These are phyloP conservation scores for Eucalyptus cloeziana DNA, from an alignment of 345 rosid species.

Conservation along the genomic window DNA sequence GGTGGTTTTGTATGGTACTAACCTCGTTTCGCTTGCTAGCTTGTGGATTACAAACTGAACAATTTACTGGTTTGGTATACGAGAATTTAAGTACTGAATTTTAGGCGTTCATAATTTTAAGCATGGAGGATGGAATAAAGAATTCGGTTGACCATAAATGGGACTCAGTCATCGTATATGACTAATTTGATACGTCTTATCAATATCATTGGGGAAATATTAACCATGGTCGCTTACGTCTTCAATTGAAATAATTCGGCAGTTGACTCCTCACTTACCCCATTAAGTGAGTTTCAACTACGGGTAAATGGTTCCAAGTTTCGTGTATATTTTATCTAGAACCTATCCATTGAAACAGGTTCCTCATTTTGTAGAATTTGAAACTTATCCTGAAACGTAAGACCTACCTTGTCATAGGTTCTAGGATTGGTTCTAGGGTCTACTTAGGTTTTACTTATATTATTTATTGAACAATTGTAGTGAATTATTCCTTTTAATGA, in stretches of 20 bases:
- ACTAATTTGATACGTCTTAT: not conserved
- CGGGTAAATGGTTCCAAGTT: fast-evolving
- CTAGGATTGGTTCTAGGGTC: no score
- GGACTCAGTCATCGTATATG: not conserved
- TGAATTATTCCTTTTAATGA: no score
- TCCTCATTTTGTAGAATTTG: no score
- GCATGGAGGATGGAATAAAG: not conserved
- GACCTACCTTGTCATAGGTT: no score
- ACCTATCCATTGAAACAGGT: no score
- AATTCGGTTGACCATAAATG: not conserved
- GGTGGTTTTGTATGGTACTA: not conserved
- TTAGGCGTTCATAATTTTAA: not conserved
- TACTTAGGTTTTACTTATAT: no score
- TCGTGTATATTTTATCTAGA: no score
- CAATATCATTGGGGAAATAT: not conserved
- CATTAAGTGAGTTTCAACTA: not conserved
- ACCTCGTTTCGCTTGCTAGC: not conserved
- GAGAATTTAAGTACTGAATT: no score
- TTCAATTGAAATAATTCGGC: not conserved
- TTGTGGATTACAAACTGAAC: not conserved
- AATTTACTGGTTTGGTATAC: not conserved
- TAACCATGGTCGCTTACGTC: not conserved
- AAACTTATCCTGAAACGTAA: no score
- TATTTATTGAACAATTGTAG: no score
- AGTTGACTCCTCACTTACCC: not conserved